A percentile compares a stretch with the other conserved stretches of the same genome.
phyloP scores from a whole-genome alignment of 192 early-diverging fungal genomes.

The Dissophora ornata region DNA sequence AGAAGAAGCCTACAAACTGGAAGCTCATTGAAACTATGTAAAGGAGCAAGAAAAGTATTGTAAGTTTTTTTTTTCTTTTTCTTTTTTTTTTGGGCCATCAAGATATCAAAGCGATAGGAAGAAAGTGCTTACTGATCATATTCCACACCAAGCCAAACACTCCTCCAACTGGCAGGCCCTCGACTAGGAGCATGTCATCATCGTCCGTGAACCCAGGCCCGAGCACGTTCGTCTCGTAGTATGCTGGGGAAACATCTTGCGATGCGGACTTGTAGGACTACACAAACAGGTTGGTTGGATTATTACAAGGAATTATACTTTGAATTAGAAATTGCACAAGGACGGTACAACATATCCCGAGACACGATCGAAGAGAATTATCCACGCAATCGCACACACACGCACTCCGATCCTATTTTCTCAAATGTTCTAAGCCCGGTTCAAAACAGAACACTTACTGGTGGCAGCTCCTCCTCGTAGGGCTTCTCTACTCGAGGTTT shows the following conservation, averaged over 20 bases:
- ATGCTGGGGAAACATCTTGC: constrained; percentile 44
- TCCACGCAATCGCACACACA: not conserved
- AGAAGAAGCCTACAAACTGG: constrained; percentile 90
- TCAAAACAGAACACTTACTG: too few relatives aligned
- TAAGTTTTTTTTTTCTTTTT: too few relatives aligned
- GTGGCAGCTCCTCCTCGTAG: constrained; percentile 41
- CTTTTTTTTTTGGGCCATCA: too few relatives aligned
- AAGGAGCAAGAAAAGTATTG: too few relatives aligned
- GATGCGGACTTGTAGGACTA: constrained; percentile 52
- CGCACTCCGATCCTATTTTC: too few relatives aligned
- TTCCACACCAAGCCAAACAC: constrained; percentile 85
- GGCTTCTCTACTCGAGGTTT: constrained; percentile 45
- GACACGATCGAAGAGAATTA: not conserved
- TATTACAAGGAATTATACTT: too few relatives aligned
- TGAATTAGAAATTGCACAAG: too few relatives aligned
- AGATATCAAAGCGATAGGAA: constrained; percentile 8
- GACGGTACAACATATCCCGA: not conserved
- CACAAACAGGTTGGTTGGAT: too few relatives aligned
- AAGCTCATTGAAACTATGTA: constrained; percentile 79
- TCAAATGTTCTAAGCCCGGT: too few relatives aligned
- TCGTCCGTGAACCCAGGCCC: constrained; percentile 80
- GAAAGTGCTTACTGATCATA: constrained; percentile 67
- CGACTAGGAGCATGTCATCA: constrained; percentile 79
- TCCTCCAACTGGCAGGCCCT: constrained; percentile 91
- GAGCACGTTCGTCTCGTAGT: constrained; percentile 51